Percentiles rank a stretch among this genome's conserved stretches.
phyloP scores from a whole-genome alignment of 2,329 filamentous ascomycete species.

The Nigrospora sphaerica region DNA sequence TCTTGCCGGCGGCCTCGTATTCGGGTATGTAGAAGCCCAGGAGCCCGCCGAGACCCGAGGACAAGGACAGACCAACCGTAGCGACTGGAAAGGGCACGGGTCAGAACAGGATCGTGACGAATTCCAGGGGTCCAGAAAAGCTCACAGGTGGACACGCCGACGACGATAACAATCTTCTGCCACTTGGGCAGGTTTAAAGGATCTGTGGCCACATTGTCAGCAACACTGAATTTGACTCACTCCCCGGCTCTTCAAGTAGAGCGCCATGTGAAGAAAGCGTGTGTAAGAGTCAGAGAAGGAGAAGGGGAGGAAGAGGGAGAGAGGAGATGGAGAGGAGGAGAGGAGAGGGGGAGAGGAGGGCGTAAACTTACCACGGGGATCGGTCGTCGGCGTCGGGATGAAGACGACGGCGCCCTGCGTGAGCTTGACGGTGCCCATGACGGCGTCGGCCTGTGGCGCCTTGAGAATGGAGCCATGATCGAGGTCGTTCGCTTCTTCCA shows the following conservation, averaged over 20 bases:
- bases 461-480: not conserved
- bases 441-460: constrained; percentile 1
- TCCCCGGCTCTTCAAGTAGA: too few species aligned
- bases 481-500: not conserved
- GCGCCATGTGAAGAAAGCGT: too few species aligned
- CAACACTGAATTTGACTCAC: not conserved
- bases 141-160: not conserved
- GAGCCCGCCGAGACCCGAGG: constrained; percentile 33
- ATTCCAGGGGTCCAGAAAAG: too few species aligned
- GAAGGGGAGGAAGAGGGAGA: too few species aligned
- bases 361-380: constrained; percentile 16
- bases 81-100: constrained; percentile 22
- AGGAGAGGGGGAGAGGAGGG: too few species aligned
- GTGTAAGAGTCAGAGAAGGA: too few species aligned
- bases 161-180: constrained; percentile 20
- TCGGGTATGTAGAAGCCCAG: constrained; percentile 31
- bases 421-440: constrained; percentile 14
- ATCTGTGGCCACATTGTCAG: constrained; percentile 11
- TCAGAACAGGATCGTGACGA: not conserved
- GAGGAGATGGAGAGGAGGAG: too few species aligned
- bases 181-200: constrained; percentile 19
- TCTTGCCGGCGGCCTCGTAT: constrained; percentile 26
- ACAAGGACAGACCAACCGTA: constrained; percentile 26
- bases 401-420: constrained; percentile 24
- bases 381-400: constrained; percentile 24